A percentile compares a stretch with the other conserved stretches of the same genome.
Evolutionary conservation across 495 filamentous ascomycete species (phyloP).

Genomic region (Hypoxylon cercidicola): DNA sequence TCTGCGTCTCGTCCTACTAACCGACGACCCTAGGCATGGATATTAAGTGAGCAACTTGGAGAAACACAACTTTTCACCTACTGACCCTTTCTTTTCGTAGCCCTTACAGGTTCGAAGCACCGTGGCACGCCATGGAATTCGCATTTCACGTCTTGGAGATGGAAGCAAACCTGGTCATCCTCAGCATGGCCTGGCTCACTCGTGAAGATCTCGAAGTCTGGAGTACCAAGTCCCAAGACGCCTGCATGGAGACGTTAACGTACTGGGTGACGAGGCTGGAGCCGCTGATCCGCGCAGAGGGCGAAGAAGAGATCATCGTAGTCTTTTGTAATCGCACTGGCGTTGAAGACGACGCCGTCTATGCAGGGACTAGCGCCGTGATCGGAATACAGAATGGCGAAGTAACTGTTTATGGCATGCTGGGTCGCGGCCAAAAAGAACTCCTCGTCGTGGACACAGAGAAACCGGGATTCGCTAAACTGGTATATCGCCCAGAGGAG

Average conservation of each 20-base stretch:
- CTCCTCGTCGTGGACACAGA: conserved; percentile 71
- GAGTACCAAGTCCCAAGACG: conserved; percentile 59
- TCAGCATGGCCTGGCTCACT: conserved; percentile 92
- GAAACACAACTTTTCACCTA: conserved; percentile 12
- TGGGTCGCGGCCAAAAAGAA: conserved; percentile 73
- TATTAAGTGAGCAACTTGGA: conserved; percentile 63
- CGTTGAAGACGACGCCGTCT: conserved; percentile 71
- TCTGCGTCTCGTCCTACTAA: conserved; percentile 9
- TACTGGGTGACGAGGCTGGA: conserved; percentile 91
- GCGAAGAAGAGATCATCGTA: conserved; percentile 73
- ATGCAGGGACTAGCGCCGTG: conserved; percentile 88
- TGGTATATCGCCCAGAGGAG: conserved; percentile 39
- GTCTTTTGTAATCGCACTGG: conserved; percentile 87
- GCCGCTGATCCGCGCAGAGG: conserved; percentile 71
- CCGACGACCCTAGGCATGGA: conserved; percentile 65
- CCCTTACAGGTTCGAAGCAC: conserved; percentile 80
- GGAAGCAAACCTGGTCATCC: conserved; percentile 74
- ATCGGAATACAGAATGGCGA: conserved; percentile 75
- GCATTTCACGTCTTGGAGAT: conserved; percentile 77
- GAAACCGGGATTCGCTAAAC: conserved; percentile 34
- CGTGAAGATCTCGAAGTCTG: conserved; percentile 59
- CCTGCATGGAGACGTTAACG: conserved; percentile 81
- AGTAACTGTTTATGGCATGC: conserved; percentile 72
- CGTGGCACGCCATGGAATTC: conserved; percentile 85
- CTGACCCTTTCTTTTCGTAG: conserved; percentile 31